Evolutionary conservation across 805 yeast genomes (phyloP).

Genomic region (Candida hungchunana): DNA sequence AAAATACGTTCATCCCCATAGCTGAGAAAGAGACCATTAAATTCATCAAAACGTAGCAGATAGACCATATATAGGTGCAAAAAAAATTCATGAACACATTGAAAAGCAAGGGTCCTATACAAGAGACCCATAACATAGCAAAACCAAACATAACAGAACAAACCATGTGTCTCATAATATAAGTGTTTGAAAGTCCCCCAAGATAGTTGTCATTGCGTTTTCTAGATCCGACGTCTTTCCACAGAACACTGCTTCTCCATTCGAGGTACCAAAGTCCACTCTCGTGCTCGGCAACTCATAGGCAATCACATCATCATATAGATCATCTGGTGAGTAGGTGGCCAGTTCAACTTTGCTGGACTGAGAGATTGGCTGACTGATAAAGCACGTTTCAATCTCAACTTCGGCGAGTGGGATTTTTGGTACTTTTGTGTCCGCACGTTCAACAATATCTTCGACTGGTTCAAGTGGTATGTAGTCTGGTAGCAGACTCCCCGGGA

Average conservation of each 20-base stretch:
- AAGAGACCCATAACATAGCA: too few relatives aligned
- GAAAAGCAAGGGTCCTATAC: too few relatives aligned
- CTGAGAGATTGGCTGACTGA: conserved; percentile 17
- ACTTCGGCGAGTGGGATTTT: conserved; percentile 41
- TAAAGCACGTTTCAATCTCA: conserved; percentile 50
- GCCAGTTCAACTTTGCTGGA: conserved; percentile 18
- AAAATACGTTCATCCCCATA: too few relatives aligned
- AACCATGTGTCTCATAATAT: too few relatives aligned
- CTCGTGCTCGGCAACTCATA: conserved; percentile 4
- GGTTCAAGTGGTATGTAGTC: conserved; percentile 20
- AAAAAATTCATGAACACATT: too few relatives aligned
- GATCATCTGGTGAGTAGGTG: conserved; percentile 2
- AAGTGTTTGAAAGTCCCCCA: conserved; percentile 6
- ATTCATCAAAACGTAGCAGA: too few relatives aligned
- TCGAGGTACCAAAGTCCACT: conserved; percentile 16
- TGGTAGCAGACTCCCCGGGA: conserved; percentile 25
- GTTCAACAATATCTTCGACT: conserved; percentile 18
- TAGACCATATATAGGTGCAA: too few relatives aligned
- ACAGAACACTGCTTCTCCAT: conserved; percentile 18
- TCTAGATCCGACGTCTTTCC: conserved; percentile 17
- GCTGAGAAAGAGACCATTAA: too few relatives aligned
- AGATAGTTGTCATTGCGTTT: conserved; percentile 18
- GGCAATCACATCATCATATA: conserved; percentile 7
- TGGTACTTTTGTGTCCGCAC: conserved; percentile 16
- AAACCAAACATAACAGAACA: too few relatives aligned